phyloP scores from a whole-genome alignment of 192 early-diverging fungal genomes.

The Haplosporangium gracile region DNA sequence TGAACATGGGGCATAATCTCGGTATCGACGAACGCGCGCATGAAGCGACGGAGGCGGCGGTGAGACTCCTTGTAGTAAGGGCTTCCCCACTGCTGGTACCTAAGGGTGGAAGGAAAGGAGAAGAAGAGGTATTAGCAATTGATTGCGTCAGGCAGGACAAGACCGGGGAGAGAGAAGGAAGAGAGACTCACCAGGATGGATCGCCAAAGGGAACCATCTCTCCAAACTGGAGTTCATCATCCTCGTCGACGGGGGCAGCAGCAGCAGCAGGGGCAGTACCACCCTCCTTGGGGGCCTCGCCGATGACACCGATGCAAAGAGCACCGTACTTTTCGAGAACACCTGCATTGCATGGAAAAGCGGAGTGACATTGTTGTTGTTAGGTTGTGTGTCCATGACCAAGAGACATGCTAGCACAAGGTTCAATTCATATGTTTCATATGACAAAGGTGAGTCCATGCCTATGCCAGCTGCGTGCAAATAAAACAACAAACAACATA shows the following conservation, averaged over 20 bases:
- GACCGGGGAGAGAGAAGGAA: not conserved
- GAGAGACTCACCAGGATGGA: constrained; percentile 71
- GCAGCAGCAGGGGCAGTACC: constrained; percentile 26
- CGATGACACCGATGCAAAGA: constrained; percentile 75
- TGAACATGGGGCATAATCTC: constrained; percentile 83
- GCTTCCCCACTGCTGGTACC: constrained; percentile 69
- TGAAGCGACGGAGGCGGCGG: constrained; percentile 68
- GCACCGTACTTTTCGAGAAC: constrained; percentile 75
- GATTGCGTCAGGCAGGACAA: too few relatives aligned
- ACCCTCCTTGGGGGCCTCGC: constrained; percentile 47
- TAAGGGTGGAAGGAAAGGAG: not conserved
- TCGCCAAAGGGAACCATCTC: constrained; percentile 84
- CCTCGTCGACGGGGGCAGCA: constrained; percentile 40
- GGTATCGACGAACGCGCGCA: constrained; percentile 81
- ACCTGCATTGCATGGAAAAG: not conserved
- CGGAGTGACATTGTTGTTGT: not conserved
- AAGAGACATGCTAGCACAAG: constrained; percentile 7
- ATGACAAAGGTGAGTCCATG: not conserved
- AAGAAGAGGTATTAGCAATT: not conserved
- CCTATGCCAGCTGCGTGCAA: too few relatives aligned
- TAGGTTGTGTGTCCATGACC: not conserved
- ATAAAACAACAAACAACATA: not conserved
- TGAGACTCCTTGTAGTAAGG: constrained; percentile 89
- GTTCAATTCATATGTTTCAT: not conserved
- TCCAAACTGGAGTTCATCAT: constrained; percentile 74